These are phyloP conservation scores for Penicillium flavigenum DNA, from an alignment of 495 filamentous ascomycete species.

Conservation along the genomic window DNA sequence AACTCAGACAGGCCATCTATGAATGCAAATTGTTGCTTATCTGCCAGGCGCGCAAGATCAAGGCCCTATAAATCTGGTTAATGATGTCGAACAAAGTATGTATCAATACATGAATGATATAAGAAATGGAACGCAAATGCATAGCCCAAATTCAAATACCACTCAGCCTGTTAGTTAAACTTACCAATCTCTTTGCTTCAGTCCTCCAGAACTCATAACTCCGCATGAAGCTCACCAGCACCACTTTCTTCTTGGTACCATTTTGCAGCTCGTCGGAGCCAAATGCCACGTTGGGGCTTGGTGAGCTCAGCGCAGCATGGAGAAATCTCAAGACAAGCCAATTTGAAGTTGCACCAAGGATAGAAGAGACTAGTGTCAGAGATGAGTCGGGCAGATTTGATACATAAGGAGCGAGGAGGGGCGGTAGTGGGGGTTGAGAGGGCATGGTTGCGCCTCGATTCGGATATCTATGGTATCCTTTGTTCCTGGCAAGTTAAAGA, in stretches of 20 bases:
- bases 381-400: slow-evolving; percentile 46
- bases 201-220: slow-evolving; percentile 75
- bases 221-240: slow-evolving; percentile 78
- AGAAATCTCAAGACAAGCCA: slow-evolving; percentile 72
- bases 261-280: slow-evolving; percentile 24
- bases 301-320: slow-evolving; percentile 49
- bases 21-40: slow-evolving; percentile 61
- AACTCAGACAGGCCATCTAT: slow-evolving; percentile 69
- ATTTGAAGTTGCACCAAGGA: slow-evolving; percentile 68
- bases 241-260: slow-evolving; percentile 50
- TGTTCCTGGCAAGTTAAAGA: not conserved
- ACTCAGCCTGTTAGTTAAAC: slow-evolving; percentile 16
- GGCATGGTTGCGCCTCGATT: slow-evolving; percentile 38
- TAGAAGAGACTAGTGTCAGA: slow-evolving; percentile 70
- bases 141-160: slow-evolving; percentile 7
- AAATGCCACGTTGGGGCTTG: slow-evolving; percentile 24
- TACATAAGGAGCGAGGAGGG: slow-evolving; percentile 67
- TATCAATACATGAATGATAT: slow-evolving; percentile 1
- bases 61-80: slow-evolving; percentile 50
- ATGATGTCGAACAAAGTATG: slow-evolving; percentile 6
- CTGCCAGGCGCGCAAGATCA: slow-evolving; percentile 61
- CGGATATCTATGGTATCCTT: not conserved
- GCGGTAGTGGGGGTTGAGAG: slow-evolving; percentile 58
- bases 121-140: not conserved
- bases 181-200: slow-evolving; percentile 58